Evolutionary conservation across 1,284 basidiomycete species (phyloP), one percentile per base, ranked within the genome.

Genomic region (Fomitopsis betulina): DNA sequence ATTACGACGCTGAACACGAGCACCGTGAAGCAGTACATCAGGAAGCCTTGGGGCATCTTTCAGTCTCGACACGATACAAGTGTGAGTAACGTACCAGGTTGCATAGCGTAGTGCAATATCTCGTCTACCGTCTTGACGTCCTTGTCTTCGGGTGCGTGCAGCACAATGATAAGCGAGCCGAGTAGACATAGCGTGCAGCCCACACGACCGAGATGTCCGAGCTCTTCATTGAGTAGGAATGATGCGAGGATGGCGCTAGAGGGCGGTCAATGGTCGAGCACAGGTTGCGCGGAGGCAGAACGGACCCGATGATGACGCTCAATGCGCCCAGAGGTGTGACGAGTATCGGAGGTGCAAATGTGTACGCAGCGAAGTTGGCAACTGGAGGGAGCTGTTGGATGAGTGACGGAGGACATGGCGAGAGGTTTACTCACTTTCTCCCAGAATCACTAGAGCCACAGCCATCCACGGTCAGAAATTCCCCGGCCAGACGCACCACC

Each of bases 281-380:
- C 37, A 49, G 30, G 53, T 40, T 19, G 32, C 15, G 5, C 10
- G 25, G 3, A 17, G 53, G 40, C 27, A 23, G 33, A 39, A 76
- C 89, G 61, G 66, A 94, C 93, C 95, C 97, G 62, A 99, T 94
- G 61, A 99, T 85, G n/a, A 99, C 96, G 73, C 93, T 96, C 57
- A 98, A 82, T 12, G 96, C 96, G 58, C 96, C 96, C 13, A 99
- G 79, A 5, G 96, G 96, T 0, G 96, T 98, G 42, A 99, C 95
- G 56, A 99, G 81, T 68, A 98, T 97, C 63, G 96, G 94, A 57
- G 96, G 96, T 0, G 96, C 96, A 69, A 98, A 99, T 0, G 94
- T 94, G 73, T 99, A 99, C 4, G 97, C 97, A 7, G 96, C 94
- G 75, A 99, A 99, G 77, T 99, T 99, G 65, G 94, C 96, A 58